Base-by-base conservation (phyloP, 768 basidiomycete genomes). In the Leccinum broughii region DNA sequence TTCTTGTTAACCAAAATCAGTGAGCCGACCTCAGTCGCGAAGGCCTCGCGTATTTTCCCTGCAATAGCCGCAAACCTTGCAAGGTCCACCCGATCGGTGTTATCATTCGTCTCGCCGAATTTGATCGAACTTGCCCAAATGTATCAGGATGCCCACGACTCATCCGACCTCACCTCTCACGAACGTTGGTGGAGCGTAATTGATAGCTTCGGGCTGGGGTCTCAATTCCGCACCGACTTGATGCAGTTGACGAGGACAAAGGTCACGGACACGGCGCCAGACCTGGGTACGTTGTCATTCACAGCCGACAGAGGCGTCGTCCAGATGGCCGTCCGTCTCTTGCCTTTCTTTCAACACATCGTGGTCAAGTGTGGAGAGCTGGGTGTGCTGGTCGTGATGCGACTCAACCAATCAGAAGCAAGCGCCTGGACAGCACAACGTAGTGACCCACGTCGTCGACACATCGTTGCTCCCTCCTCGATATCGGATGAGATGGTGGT, bases 21-120 rank as follows among this genome's bases (percentile, higher is more conserved):
- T 72, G 97, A 99, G 74, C 96, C 97, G 1, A 98, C 97, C 1
- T 97, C 95, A 0, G 80, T 89, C n/a, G 75, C 81, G 50, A 98
- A 98, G 76, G 87, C 91, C 0, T 77, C 79, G 2, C 77, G 80
- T 3, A 85, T 98, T 60, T 69, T 97, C 6, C 81, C 86, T 0
- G 86, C 91, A 1, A 73, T 90, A 54, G 70, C 76, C 4, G 73
- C 79, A 14, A 77, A 75, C 34, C 50, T 78, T 7, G 62, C 78
- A 51, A 69, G 69, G 49, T 60, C 56, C 61, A 58, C 64, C 7
- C 66, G 64, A 50, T 69, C 86, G 4, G 83, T 86, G 3, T 76
- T 97, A 51, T 77, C 86, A 3, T 92, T 86, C 65, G 81, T 86
- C 51, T 90, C 95, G 0, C 97, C 97, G 1, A 99, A 99, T 74